Percentiles rank a stretch among this genome's conserved stretches.
These are phyloP conservation scores for Neltuma alba DNA, from an alignment of 306 rosid genomes.

Conservation along the genomic window DNA sequence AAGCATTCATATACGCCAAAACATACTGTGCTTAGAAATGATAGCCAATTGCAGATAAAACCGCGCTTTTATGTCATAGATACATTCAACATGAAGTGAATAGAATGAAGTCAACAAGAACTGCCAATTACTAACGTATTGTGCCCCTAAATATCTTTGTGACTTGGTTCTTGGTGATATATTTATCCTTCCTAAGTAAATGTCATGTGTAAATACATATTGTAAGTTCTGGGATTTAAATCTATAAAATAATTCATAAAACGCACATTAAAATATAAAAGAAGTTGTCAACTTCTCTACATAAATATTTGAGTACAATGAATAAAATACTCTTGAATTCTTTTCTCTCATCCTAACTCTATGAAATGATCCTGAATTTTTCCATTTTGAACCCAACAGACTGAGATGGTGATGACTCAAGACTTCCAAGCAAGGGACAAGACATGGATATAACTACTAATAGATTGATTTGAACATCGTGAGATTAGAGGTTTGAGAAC, in stretches of 20 bases:
- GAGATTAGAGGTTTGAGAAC: not conserved
- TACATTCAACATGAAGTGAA: not conserved
- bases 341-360: not conserved
- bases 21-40: conserved; percentile 15
- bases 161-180: not conserved
- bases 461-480: not conserved
- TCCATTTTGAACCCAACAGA: not conserved
- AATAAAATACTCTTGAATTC: not conserved
- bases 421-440: not conserved
- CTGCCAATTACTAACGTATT: not conserved
- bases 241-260: not conserved
- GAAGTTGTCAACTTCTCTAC: not conserved
- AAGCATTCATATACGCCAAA: not conserved
- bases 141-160: not conserved
- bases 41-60: conserved; percentile 1
- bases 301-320: not conserved
- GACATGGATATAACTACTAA: not conserved
- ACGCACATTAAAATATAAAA: not conserved
- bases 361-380: not conserved
- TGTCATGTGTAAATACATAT: not conserved
- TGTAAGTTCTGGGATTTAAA: not conserved
- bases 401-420: not conserved
- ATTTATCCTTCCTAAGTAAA: not conserved
- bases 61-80: not conserved
- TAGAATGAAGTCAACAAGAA: conserved; percentile 4